Conservation (phyloP, 2,329 filamentous ascomycete genomes). For the Pseudogymnoascus sp. region DNA sequence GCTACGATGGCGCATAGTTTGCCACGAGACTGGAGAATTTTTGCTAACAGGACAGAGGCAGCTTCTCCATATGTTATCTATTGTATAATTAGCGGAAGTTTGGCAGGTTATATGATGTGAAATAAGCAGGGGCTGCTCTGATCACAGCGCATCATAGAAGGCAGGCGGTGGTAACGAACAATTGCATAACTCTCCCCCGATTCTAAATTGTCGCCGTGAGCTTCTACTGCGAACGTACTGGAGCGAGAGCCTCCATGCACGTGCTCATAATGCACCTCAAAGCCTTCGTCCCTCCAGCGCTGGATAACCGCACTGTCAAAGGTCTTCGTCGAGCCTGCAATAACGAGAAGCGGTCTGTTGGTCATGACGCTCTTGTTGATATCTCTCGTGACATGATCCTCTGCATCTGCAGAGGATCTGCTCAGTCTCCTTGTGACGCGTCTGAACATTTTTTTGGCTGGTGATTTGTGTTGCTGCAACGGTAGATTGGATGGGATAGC, state of each 20-base stretch:
- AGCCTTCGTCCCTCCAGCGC: slow-evolving; percentile 54
- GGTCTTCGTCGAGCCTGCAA: slow-evolving; percentile 45
- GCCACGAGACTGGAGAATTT: slow-evolving; percentile 37
- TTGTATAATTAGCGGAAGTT: neutral
- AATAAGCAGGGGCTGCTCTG: neutral
- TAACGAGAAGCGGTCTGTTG: slow-evolving; percentile 31
- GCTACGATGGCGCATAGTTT: slow-evolving; percentile 53
- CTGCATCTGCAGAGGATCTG: neutral
- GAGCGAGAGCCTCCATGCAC: slow-evolving; percentile 8
- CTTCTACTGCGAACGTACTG: slow-evolving; percentile 38
- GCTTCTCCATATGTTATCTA: slow-evolving; percentile 10
- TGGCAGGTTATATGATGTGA: slow-evolving; percentile 40
- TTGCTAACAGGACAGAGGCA: neutral
- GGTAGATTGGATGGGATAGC: neutral
- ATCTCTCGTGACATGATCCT: neutral
- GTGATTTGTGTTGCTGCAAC: neutral
- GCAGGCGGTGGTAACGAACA: slow-evolving; percentile 45
- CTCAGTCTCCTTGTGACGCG: neutral
- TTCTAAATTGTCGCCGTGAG: slow-evolving; percentile 41
- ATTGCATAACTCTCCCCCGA: slow-evolving; percentile 48
- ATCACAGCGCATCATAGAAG: neutral
- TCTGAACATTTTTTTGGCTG: neutral
- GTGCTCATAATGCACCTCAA: slow-evolving; percentile 43
- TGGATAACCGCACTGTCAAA: slow-evolving; percentile 48
- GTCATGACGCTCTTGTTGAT: neutral